A percentile compares a stretch with the other conserved stretches of the same genome.
Evolutionary conservation across 495 filamentous ascomycete genomes (phyloP).

Genomic region (Neurospora sp.): DNA sequence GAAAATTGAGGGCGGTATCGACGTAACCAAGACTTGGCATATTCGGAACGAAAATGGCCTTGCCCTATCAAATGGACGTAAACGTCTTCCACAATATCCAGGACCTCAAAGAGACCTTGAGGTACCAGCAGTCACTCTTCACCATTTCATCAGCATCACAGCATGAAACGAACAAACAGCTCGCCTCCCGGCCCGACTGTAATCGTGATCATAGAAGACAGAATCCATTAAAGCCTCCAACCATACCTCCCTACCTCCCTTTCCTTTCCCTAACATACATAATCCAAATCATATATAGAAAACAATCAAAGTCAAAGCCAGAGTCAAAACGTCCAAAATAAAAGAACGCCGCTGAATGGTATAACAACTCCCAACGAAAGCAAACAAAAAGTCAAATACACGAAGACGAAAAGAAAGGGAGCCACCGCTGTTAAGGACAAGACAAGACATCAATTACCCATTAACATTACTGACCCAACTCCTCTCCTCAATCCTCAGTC

Average conservation of each 20-base stretch:
- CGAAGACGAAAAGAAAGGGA: background rate
- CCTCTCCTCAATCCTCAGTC: no score
- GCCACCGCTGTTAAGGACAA: background rate
- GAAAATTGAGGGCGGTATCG: no score
- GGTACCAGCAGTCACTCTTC: no score
- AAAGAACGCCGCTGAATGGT: background rate
- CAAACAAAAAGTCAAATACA: background rate
- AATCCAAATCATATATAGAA: background rate
- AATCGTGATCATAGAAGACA: background rate
- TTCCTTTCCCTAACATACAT: background rate
- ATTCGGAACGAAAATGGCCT: no score
- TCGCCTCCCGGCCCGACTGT: no score
- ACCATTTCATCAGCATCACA: no score
- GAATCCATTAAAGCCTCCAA: background rate
- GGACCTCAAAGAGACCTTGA: no score
- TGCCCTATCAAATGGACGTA: no score
- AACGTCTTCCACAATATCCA: no score
- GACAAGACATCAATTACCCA: background rate
- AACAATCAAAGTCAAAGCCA: background rate
- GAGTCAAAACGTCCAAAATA: background rate
- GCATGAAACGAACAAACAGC: no score
- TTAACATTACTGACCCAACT: background rate
- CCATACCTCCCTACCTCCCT: background rate
- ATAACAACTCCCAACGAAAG: background rate
- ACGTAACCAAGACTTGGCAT: no score